Evolutionary conservation across 2,329 filamentous ascomycete species (phyloP).

Genomic region (Penicillium sp.): DNA sequence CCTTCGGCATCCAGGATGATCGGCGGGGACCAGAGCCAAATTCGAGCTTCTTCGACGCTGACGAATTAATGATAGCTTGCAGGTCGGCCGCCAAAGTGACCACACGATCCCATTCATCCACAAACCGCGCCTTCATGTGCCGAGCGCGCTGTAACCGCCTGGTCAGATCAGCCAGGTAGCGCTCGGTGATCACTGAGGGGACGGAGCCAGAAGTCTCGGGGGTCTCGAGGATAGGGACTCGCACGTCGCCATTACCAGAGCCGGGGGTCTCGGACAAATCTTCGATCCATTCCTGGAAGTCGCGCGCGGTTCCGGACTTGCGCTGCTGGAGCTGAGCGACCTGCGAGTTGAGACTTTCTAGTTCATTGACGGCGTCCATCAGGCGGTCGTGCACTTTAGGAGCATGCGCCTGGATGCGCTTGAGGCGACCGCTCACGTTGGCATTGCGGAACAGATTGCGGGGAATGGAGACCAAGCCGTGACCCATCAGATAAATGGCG

Average conservation of each 20-base stretch:
- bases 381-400: slow-evolving; percentile 83
- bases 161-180: slow-evolving; percentile 88
- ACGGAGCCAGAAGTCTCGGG: slow-evolving; percentile 45
- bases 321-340: slow-evolving; percentile 76
- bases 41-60: slow-evolving; percentile 76
- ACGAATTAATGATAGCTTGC: slow-evolving; percentile 82
- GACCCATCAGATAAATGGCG: slow-evolving; percentile 96
- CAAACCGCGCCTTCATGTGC: slow-evolving; percentile 79
- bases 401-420: slow-evolving; percentile 74
- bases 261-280: slow-evolving; percentile 74
- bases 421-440: slow-evolving; percentile 72
- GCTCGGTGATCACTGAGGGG: slow-evolving; percentile 85
- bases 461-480: slow-evolving; percentile 90
- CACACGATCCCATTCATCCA: slow-evolving; percentile 81
- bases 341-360: slow-evolving; percentile 81
- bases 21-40: slow-evolving; percentile 64
- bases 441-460: slow-evolving; percentile 77
- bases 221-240: slow-evolving; percentile 43
- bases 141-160: slow-evolving; percentile 77
- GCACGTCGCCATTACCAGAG: slow-evolving; percentile 66
- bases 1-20: slow-evolving; percentile 56
- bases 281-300: slow-evolving; percentile 93
- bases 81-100: slow-evolving; percentile 72
- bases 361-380: slow-evolving; percentile 75
- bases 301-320: slow-evolving; percentile 73